Evolutionary conservation across 805 yeast species (phyloP).

Genomic region (Kodamaea fukazawae): DNA sequence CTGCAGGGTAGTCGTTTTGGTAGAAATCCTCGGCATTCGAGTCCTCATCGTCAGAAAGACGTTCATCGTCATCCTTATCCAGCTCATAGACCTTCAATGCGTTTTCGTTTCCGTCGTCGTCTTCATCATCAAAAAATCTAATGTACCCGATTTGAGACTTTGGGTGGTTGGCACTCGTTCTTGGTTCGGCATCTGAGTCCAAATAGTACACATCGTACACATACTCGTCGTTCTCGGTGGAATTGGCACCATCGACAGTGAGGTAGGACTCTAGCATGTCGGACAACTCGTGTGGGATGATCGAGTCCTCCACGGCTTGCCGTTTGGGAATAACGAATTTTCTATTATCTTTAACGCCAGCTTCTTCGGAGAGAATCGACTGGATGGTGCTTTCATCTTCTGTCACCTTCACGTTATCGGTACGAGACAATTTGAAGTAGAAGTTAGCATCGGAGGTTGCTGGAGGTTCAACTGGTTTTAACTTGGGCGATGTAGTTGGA

Average conservation of each 20-base stretch:
- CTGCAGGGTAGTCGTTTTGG: constrained; percentile 92
- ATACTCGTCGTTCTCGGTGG: constrained; percentile 48
- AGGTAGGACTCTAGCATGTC: constrained; percentile 71
- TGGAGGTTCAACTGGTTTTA: constrained; percentile 28
- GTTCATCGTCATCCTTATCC: constrained; percentile 9
- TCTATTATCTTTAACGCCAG: constrained; percentile 16
- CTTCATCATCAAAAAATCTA: constrained; percentile 56
- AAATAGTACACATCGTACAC: constrained; percentile 82
- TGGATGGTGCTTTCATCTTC: constrained; percentile 8
- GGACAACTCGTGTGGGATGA: constrained; percentile 58
- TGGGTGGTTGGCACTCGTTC: constrained; percentile 48
- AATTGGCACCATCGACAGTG: constrained; percentile 28
- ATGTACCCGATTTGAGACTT: constrained; percentile 52
- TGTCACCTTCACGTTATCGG: constrained; percentile 26
- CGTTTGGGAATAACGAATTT: constrained; percentile 36
- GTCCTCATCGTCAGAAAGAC: constrained; percentile 68
- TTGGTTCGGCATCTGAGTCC: constrained; percentile 26
- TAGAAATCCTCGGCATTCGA: constrained; percentile 91
- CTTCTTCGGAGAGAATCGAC: constrained; percentile 10
- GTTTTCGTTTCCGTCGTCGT: constrained; percentile 38
- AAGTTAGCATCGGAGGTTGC: constrained; percentile 11
- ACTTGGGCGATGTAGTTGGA: constrained; percentile 15
- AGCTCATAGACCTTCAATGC: constrained; percentile 17
- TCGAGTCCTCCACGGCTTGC: constrained; percentile 30
- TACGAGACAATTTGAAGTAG: constrained; percentile 34